Evolutionary conservation across 331 rosid species (phyloP), one percentile per base, ranked within the genome.

Genomic region (Pyrus hybrid): DNA sequence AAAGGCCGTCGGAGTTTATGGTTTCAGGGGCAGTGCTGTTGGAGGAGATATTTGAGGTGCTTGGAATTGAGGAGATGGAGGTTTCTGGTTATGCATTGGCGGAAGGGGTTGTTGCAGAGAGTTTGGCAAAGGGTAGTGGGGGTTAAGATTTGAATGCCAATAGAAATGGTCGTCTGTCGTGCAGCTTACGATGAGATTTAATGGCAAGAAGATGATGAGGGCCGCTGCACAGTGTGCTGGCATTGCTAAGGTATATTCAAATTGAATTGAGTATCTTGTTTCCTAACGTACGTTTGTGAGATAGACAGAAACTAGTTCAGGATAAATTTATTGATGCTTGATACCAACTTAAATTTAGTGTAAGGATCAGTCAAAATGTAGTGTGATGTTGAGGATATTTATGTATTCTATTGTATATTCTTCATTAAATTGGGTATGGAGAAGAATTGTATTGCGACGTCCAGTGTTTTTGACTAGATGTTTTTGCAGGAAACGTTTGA

Each of bases 41-140:
- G 81, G 74, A 84, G 51, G 81, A 81, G 76, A 84, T 81, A 67
- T 81, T 81, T 60, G 76, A 61, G 64, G 68, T 67, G 23, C 73
- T 84, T 70, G 81, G 81, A 7, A 62, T 84, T 67, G 71, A 67
- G 83, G 74, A 75, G 45, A 78, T 84, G 88, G 74, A 81, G 71
- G 81, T 81, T 51, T 78, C 83, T 58, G 79, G 81, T 33, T 78
- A 75, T 58, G 76, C 83, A 10, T 75, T 84, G 65, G 76, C 80
- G 5, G 88, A 81, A 72, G 85, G 88, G 33, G 71, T 81, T 21
- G 29, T 81, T 61, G 88, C 72, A 18, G 83, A 75, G 21, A 67
- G 29, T 23, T 71, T 84, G 35, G 37, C 63, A 4, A 61, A 67
- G 74, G 76, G 20, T 28, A 49, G 28, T 20, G 77, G 20, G 63